Percentiles rank a stretch among this genome's conserved stretches.
These are phyloP conservation scores for Solanum chacoense DNA, from an alignment of 305 asterid species.

Conservation along the genomic window DNA sequence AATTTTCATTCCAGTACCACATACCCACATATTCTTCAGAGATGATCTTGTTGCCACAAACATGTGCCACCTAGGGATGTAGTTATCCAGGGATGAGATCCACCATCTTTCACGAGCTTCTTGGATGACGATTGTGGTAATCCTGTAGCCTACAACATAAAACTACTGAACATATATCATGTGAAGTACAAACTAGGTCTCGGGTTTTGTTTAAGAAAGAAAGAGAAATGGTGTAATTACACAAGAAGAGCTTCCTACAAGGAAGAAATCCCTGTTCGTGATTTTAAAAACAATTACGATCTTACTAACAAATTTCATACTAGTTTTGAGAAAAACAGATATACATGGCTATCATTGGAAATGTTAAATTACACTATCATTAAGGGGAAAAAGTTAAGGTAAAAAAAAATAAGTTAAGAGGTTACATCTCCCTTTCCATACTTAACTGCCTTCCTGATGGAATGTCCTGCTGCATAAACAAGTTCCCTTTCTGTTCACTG, in stretches of 20 bases:
- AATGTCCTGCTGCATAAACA: neutral
- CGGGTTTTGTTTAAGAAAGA: neutral
- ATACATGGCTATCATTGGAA: neutral
- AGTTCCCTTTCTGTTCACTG: neutral
- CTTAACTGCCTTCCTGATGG: neutral
- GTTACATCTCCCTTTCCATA: neutral
- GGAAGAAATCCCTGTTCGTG: neutral
- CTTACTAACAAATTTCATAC: neutral
- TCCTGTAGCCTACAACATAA: neutral
- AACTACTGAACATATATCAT: neutral
- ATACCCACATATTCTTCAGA: neutral
- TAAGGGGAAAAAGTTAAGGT: neutral
- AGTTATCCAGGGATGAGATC: neutral
- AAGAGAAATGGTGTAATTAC: neutral
- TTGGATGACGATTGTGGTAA: neutral
- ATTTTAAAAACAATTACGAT: neutral
- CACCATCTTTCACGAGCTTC: neutral
- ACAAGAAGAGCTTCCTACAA: neutral
- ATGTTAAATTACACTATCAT: neutral
- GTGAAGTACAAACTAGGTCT: neutral
- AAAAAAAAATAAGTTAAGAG: neutral
- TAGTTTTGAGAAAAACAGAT: neutral
- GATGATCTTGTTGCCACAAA: neutral
- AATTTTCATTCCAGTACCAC: neutral
- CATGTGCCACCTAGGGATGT: neutral